These are phyloP conservation scores for Botrytis galanthina DNA, from an alignment of 2,329 filamentous ascomycete species.

Conservation along the genomic window DNA sequence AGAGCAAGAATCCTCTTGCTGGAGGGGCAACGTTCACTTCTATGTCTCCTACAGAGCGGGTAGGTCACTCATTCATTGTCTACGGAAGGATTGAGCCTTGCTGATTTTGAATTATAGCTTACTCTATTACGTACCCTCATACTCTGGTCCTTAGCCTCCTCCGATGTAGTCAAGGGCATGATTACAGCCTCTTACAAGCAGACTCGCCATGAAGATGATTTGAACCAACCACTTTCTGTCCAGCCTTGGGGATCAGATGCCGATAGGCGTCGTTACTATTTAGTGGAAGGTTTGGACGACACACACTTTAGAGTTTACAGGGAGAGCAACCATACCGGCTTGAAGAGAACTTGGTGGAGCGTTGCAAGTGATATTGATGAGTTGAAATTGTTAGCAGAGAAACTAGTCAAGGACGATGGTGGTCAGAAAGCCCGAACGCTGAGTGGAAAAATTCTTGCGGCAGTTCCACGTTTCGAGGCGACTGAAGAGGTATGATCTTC, in stretches of 20 bases:
- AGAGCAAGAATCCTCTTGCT: conserved; percentile 75
- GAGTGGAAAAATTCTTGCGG: conserved; percentile 71
- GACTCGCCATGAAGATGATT: conserved; percentile 71
- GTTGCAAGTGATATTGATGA: conserved; percentile 90
- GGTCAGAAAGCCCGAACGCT: conserved; percentile 78
- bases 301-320: conserved; percentile 92
- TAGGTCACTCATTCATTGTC: conserved; percentile 45
- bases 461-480: conserved; percentile 86
- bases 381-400: conserved; percentile 70
- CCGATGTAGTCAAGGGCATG: conserved; percentile 74
- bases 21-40: conserved; percentile 77
- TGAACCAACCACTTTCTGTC: conserved; percentile 84
- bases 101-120: conserved; percentile 15
- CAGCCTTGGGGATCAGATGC: conserved; percentile 89
- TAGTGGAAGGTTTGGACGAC: conserved; percentile 91
- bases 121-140: conserved; percentile 59
- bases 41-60: conserved; percentile 78
- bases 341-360: conserved; percentile 84
- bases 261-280: conserved; percentile 87
- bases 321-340: conserved; percentile 79
- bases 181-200: conserved; percentile 90
- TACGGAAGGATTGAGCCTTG: not conserved
- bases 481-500: conserved; percentile 72
- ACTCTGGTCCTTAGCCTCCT: conserved; percentile 86
- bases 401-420: conserved; percentile 72